Percentiles rank a stretch among this genome's conserved stretches.
Conservation (phyloP, 1,284 basidiomycete genomes). For the Marasmius fiardii region DNA sequence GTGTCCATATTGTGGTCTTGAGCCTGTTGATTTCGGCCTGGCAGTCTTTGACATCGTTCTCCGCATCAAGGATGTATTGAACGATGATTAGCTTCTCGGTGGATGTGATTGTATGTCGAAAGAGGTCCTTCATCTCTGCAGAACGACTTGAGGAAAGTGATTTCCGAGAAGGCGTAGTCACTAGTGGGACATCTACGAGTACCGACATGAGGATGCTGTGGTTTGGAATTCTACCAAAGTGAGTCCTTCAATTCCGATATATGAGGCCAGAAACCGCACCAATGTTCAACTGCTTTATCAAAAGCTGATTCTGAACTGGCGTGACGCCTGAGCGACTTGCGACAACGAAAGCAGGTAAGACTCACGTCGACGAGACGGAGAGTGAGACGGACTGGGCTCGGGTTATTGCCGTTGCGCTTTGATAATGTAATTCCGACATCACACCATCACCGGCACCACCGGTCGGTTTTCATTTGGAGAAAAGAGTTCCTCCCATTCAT, state of each 20-base stretch:
- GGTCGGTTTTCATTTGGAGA: no score
- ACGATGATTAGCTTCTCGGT: neutral
- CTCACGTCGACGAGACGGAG: no score
- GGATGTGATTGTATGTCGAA: neutral
- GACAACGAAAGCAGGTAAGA: no score
- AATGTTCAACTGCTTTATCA: no score
- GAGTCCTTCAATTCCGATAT: neutral
- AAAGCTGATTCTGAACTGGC: no score
- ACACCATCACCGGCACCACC: no score
- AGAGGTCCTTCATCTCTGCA: conserved; percentile 1
- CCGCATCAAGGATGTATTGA: neutral
- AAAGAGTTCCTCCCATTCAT: no score
- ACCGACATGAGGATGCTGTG: neutral
- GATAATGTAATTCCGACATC: no score
- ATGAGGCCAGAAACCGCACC: no score
- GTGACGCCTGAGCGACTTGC: no score
- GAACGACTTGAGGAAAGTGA: neutral
- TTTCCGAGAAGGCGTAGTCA: neutral
- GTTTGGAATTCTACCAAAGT: neutral
- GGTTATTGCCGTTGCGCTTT: no score
- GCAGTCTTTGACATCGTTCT: neutral
- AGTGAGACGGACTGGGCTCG: no score
- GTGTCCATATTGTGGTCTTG: neutral
- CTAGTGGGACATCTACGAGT: neutral
- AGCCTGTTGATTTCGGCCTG: neutral